phyloP scores from a whole-genome alignment of 495 filamentous ascomycete species.

The Friedmanniomyces endolithicus region DNA sequence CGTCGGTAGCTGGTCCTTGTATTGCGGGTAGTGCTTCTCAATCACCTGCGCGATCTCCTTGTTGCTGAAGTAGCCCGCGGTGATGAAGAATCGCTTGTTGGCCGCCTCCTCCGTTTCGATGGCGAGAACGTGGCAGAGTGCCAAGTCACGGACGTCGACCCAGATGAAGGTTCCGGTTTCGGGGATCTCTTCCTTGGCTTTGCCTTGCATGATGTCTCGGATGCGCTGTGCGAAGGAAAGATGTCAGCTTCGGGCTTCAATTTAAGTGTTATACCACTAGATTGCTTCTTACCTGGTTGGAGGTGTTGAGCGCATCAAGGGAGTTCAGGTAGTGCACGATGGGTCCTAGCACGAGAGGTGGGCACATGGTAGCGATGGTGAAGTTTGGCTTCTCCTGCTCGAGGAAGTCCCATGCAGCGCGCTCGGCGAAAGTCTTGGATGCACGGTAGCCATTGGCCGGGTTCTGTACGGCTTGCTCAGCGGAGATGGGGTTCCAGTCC shows the following conservation, averaged over 20 bases:
- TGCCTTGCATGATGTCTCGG: conserved; percentile 44
- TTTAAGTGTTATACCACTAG: too few relatives aligned
- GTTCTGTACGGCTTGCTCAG: conserved; percentile 48
- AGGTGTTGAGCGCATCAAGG: conserved; percentile 58
- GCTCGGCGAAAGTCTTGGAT: conserved; percentile 42
- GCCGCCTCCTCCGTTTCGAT: conserved; percentile 55
- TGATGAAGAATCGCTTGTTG: conserved; percentile 58
- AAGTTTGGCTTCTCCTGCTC: conserved; percentile 70
- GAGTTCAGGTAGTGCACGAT: conserved; percentile 50
- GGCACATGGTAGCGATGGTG: conserved; percentile 58
- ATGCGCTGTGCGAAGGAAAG: too few relatives aligned
- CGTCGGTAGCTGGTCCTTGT: conserved; percentile 46
- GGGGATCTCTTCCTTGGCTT: conserved; percentile 52
- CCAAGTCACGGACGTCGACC: conserved; percentile 45
- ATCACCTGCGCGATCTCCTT: conserved; percentile 54
- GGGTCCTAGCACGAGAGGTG: conserved; percentile 62
- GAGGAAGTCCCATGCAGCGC: conserved; percentile 71
- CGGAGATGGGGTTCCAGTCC: conserved; percentile 76
- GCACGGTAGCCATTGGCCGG: conserved; percentile 46
- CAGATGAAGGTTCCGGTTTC: conserved; percentile 34
- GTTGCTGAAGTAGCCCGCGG: conserved; percentile 51
- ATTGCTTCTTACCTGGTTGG: too few relatives aligned
- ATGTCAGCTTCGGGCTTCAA: too few relatives aligned
- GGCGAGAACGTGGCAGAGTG: conserved; percentile 57
- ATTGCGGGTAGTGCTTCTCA: conserved; percentile 52